Percentiles rank a stretch among this genome's conserved stretches.
These are phyloP conservation scores for Euryodendron excelsum DNA, from an alignment of 148 eudicot genomes.

Conservation along the genomic window DNA sequence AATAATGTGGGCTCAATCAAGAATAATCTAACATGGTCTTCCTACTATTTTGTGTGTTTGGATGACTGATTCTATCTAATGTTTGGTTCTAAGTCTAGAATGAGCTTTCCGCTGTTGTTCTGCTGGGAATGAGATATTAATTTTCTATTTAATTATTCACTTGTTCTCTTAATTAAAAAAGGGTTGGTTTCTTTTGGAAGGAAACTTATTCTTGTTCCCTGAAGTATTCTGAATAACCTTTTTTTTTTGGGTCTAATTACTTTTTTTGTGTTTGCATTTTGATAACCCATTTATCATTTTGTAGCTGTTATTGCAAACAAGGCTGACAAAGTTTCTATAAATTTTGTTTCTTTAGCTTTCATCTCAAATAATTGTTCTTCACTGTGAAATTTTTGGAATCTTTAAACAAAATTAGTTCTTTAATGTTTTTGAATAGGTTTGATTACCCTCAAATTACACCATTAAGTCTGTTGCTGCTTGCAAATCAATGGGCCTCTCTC, in stretches of 20 bases:
- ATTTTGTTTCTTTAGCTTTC: not conserved
- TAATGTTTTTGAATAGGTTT: conserved; percentile 4
- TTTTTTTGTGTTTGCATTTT: not conserved
- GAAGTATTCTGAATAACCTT: not conserved
- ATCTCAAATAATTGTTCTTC: not conserved
- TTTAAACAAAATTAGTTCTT: conserved; percentile 5
- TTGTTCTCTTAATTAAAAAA: not conserved
- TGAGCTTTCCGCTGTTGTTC: not conserved
- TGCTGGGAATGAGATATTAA: too few relatives aligned
- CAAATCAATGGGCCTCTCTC: conserved; percentile 18
- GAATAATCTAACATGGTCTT: too few relatives aligned
- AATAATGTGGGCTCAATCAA: too few relatives aligned
- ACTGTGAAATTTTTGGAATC: not conserved
- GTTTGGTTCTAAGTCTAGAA: not conserved
- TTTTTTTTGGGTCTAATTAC: not conserved
- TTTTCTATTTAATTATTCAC: not conserved
- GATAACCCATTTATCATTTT: not conserved
- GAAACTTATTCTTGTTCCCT: not conserved
- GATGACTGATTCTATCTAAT: not conserved
- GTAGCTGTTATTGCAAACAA: not conserved
- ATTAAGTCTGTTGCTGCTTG: not conserved
- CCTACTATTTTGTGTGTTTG: not conserved
- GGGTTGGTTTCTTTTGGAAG: too few relatives aligned
- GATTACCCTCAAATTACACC: not conserved
- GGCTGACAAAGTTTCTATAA: not conserved